Conservation (phyloP, 495 filamentous ascomycete species). For the Penicillium crystallinum region DNA sequence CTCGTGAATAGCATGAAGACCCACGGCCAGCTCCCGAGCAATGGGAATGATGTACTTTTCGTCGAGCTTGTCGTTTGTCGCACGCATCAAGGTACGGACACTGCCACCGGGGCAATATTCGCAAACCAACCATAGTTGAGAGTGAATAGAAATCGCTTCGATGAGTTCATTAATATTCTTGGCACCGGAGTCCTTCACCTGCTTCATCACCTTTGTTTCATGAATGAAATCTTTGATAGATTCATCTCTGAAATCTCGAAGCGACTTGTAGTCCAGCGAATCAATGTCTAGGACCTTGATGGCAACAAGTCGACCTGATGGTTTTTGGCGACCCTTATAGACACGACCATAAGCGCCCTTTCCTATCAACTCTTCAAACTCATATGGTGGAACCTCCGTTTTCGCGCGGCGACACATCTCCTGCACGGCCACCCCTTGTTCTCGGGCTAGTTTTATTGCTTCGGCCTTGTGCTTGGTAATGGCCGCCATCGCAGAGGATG, state of each 20-base stretch:
- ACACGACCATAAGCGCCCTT: constrained; percentile 96
- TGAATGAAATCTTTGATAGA: constrained; percentile 82
- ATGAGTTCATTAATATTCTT: constrained; percentile 88
- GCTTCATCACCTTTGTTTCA: constrained; percentile 80
- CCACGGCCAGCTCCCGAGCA: constrained; percentile 78
- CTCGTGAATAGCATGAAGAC: constrained; percentile 80
- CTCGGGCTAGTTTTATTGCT: constrained; percentile 45
- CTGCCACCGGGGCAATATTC: constrained; percentile 95
- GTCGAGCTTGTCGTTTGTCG: constrained; percentile 64
- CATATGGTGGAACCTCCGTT: constrained; percentile 55
- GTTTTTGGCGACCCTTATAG: constrained; percentile 66
- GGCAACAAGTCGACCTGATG: constrained; percentile 66
- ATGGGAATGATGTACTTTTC: constrained; percentile 91
- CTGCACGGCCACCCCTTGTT: constrained; percentile 43
- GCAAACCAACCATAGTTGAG: constrained; percentile 90
- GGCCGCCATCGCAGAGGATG: constrained; percentile 42
- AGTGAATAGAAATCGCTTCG: constrained; percentile 79
- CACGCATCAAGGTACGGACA: constrained; percentile 73
- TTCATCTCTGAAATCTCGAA: constrained; percentile 67
- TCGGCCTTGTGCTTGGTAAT: constrained; percentile 47
- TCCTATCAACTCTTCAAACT: constrained; percentile 83
- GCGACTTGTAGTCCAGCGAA: constrained; percentile 63
- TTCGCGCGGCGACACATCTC: constrained; percentile 47
- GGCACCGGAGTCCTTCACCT: constrained; percentile 76
- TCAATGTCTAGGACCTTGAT: constrained; percentile 98